A percentile compares a stretch with the other conserved stretches of the same genome.
phyloP scores from a whole-genome alignment of 2,329 filamentous ascomycete genomes.

The Alternaria postmessia region DNA sequence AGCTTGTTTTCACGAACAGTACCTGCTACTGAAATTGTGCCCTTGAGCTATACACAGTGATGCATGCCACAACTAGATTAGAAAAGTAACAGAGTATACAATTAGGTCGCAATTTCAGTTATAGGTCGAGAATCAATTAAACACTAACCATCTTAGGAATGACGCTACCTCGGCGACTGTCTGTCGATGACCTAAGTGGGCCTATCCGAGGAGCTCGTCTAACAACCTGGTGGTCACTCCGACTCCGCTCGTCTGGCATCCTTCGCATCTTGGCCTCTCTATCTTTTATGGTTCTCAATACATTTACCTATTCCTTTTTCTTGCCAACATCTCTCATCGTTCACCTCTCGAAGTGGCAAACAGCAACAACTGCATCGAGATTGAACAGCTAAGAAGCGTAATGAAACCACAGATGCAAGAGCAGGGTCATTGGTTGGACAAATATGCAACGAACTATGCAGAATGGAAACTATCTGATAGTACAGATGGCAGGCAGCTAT shows the following conservation, averaged over 20 bases:
- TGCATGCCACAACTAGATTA: background rate
- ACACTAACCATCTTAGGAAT: background rate
- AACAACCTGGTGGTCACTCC: background rate
- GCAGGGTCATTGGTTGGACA: conserved; percentile 48
- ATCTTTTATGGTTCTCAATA: background rate
- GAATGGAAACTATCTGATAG: conserved; percentile 41
- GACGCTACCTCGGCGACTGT: conserved; percentile 7
- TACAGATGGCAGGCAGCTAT: conserved; percentile 28
- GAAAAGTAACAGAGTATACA: background rate
- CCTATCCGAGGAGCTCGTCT: background rate
- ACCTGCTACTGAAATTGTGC: background rate
- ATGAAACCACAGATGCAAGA: conserved; percentile 4
- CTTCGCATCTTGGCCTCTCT: background rate
- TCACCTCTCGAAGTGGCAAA: background rate
- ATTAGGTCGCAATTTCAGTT: background rate
- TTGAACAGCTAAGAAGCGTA: background rate
- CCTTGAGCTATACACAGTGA: background rate
- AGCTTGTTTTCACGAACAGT: background rate
- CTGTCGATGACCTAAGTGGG: background rate
- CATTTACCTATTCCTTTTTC: background rate
- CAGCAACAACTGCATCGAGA: background rate
- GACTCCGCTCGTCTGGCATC: background rate
- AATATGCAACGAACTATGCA: conserved; percentile 51
- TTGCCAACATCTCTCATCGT: background rate
- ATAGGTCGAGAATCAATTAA: background rate